Conservation (phyloP, 257 asterid species). For the Plantago elongata region DNA sequence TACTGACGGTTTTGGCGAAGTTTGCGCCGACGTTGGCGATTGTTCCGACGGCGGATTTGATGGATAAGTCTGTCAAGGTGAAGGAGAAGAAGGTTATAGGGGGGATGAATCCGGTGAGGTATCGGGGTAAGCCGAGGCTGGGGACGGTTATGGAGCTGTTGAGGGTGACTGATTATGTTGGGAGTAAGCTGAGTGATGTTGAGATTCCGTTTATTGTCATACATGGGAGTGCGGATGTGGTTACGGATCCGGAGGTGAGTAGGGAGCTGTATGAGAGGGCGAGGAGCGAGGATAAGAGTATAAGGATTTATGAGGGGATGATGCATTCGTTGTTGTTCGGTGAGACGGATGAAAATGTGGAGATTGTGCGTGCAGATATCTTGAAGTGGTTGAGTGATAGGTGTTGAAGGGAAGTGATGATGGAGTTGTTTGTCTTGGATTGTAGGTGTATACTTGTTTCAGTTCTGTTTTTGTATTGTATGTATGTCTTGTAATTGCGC, state of each 20-base stretch:
- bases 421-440: background rate
- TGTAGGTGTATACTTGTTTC: background rate
- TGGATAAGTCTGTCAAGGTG: conserved; percentile 78
- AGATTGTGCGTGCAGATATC: conserved; percentile 54
- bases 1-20: conserved; percentile 45
- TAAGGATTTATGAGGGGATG: conserved; percentile 85
- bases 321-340: conserved; percentile 90
- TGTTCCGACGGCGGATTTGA: conserved; percentile 75
- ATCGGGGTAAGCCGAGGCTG: conserved; percentile 71
- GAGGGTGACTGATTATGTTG: conserved; percentile 62
- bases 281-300: conserved; percentile 61
- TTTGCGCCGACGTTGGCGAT: conserved; percentile 63
- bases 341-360: conserved; percentile 83
- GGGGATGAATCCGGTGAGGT: conserved; percentile 63
- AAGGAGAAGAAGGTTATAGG: conserved; percentile 53
- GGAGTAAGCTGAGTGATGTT: conserved; percentile 52
- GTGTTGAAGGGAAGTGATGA: conserved; percentile 17
- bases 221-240: conserved; percentile 81
- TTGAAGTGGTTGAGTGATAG: conserved; percentile 63
- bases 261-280: conserved; percentile 67
- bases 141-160: conserved; percentile 77
- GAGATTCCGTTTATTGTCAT: conserved; percentile 58
- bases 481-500: background rate
- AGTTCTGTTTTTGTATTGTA: background rate
- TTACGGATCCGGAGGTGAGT: conserved; percentile 86